Conservation (phyloP, 1,284 basidiomycete genomes). For the Heterobasidion irregulare region DNA sequence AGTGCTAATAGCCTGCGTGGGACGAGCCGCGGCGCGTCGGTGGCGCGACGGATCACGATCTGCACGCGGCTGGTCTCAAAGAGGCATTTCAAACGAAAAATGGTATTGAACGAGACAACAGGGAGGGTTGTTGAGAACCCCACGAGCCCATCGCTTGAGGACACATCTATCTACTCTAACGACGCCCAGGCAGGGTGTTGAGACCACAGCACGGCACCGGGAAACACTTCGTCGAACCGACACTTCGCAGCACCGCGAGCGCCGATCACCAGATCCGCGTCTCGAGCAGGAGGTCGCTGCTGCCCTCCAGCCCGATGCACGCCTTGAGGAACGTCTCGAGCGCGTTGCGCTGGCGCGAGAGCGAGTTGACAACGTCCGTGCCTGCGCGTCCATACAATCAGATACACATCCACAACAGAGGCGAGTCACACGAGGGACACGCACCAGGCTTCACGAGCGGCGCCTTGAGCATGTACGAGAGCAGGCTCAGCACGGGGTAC, state of each 20-base stretch:
- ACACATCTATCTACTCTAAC: background rate
- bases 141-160: background rate
- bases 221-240: background rate
- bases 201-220: background rate
- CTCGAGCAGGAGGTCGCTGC: conserved; percentile 76
- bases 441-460: conserved; percentile 92
- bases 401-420: too few relatives aligned
- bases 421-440: too few relatives aligned
- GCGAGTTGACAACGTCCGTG: conserved; percentile 91
- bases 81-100: too few relatives aligned
- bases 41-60: too few relatives aligned
- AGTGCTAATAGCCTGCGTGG: background rate
- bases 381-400: conserved; percentile 23
- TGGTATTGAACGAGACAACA: too few relatives aligned
- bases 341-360: conserved; percentile 91
- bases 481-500: conserved; percentile 82
- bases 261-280: conserved; percentile 74
- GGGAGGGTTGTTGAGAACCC: background rate
- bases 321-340: conserved; percentile 92
- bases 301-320: conserved; percentile 81
- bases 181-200: background rate
- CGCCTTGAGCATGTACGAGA: conserved; percentile 97
- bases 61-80: too few relatives aligned
- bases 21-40: background rate
- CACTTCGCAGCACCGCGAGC: too few relatives aligned